These are phyloP conservation scores for Annona squamosa DNA, from an alignment of 164 flowering plant species.

Conservation along the genomic window DNA sequence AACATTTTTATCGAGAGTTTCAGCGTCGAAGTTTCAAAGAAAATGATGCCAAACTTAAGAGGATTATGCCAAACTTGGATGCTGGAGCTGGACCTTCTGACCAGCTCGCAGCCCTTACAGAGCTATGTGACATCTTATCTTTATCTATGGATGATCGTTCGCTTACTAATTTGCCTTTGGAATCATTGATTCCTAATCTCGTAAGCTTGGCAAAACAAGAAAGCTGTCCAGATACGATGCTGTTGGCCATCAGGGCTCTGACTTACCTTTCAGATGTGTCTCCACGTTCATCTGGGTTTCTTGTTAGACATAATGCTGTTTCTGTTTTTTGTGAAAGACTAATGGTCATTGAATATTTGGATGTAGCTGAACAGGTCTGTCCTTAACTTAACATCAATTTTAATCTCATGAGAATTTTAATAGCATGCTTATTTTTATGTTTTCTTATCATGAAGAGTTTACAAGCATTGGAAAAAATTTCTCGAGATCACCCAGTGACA, in stretches of 20 bases:
- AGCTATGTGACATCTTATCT: constrained; percentile 75
- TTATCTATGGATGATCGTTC: constrained; percentile 46
- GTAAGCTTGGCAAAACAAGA: constrained; percentile 56
- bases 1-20: constrained; percentile 26
- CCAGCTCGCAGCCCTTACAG: constrained; percentile 53
- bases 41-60: constrained; percentile 39
- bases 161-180: constrained; percentile 34
- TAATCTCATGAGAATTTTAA: not conserved
- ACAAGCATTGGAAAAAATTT: constrained; percentile 87
- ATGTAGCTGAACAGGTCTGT: constrained; percentile 89
- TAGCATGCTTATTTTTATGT: not conserved
- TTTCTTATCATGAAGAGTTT: constrained; percentile 52
- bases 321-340: constrained; percentile 65
- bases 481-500: constrained; percentile 62
- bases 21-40: constrained; percentile 29
- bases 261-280: constrained; percentile 73
- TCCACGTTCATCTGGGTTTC: constrained; percentile 44
- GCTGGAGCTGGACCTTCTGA: constrained; percentile 36
- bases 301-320: constrained; percentile 59
- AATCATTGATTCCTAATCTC: constrained; percentile 47
- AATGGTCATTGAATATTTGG: constrained; percentile 67
- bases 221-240: constrained; percentile 60
- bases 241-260: constrained; percentile 69
- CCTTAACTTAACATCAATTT: not conserved
- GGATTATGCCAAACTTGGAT: constrained; percentile 33